phyloP scores from a whole-genome alignment of 352 stramenopile genomes.

The Elongisporangium prolatum region DNA sequence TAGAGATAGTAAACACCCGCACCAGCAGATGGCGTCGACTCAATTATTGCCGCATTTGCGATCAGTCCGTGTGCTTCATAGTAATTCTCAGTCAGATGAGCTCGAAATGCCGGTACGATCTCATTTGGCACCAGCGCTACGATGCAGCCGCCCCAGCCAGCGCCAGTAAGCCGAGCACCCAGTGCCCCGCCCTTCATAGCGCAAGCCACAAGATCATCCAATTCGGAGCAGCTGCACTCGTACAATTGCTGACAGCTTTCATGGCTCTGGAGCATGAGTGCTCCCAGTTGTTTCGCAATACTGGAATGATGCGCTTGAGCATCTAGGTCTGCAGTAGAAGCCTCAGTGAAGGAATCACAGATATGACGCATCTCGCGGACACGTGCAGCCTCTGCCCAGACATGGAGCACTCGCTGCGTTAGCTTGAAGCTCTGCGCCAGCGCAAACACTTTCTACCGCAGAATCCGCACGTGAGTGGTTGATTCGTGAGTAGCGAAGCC shows the following conservation, averaged over 20 bases:
- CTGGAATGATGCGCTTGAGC: slow-evolving; percentile 2
- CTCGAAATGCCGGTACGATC: slow-evolving; percentile 31
- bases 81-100: slow-evolving; percentile 24
- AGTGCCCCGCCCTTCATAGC: slow-evolving; percentile 40
- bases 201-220: slow-evolving; percentile 62
- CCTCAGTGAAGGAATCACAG: slow-evolving; percentile 13
- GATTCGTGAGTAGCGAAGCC: no score
- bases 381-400: slow-evolving; percentile 64
- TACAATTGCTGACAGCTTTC: slow-evolving; percentile 58
- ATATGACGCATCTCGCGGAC: slow-evolving; percentile 40
- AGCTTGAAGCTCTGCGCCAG: slow-evolving; percentile 35
- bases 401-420: slow-evolving; percentile 54
- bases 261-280: slow-evolving; percentile 69
- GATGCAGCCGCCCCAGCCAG: slow-evolving; percentile 81
- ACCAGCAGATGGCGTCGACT: slow-evolving; percentile 18
- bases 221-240: slow-evolving; percentile 69
- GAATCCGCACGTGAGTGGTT: not conserved
- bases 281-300: slow-evolving; percentile 30
- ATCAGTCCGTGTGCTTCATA: slow-evolving; percentile 19
- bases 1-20: slow-evolving; percentile 24
- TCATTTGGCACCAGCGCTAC: slow-evolving; percentile 49
- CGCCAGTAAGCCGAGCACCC: slow-evolving; percentile 69
- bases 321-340: not conserved
- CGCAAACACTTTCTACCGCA: slow-evolving; percentile 23
- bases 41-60: slow-evolving; percentile 22